phyloP scores from a whole-genome alignment of 768 basidiomycete genomes.

The Astraeus odoratus region DNA sequence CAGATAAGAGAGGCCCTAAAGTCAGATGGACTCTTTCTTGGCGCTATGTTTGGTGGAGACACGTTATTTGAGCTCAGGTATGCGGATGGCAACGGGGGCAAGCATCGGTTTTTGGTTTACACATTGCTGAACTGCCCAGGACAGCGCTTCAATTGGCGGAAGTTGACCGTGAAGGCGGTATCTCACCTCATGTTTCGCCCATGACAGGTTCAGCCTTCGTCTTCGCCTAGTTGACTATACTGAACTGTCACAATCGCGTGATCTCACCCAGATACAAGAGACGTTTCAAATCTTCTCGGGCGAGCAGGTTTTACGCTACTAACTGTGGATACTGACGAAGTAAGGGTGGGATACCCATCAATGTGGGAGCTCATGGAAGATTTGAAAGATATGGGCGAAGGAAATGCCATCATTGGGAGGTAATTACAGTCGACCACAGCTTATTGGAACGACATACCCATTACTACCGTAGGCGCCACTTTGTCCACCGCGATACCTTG shows the following conservation, averaged over 20 bases:
- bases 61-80: slow-evolving; percentile 90
- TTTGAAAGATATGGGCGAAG: slow-evolving; percentile 94
- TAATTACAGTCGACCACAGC: slow-evolving; percentile 23
- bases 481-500: slow-evolving; percentile 78
- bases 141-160: slow-evolving; percentile 93
- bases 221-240: background rate
- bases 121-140: slow-evolving; percentile 31
- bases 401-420: slow-evolving; percentile 85
- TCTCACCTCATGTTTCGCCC: slow-evolving; percentile 94
- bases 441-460: background rate
- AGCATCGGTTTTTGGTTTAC: no score
- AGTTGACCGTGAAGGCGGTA: slow-evolving; percentile 88
- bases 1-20: slow-evolving; percentile 81
- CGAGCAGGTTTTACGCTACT: slow-evolving; percentile 91
- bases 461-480: slow-evolving; percentile 43
- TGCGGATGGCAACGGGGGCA: slow-evolving; percentile 1
- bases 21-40: slow-evolving; percentile 92
- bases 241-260: background rate
- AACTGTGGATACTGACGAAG: slow-evolving; percentile 93
- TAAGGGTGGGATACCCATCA: slow-evolving; percentile 83
- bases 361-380: slow-evolving; percentile 97
- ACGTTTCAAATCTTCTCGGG: slow-evolving; percentile 86
- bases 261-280: slow-evolving; percentile 64
- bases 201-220: slow-evolving; percentile 72
- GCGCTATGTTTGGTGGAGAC: slow-evolving; percentile 92